These are phyloP conservation scores for Corchorus capsularis DNA, from an alignment of 345 rosid genomes.

Conservation along the genomic window DNA sequence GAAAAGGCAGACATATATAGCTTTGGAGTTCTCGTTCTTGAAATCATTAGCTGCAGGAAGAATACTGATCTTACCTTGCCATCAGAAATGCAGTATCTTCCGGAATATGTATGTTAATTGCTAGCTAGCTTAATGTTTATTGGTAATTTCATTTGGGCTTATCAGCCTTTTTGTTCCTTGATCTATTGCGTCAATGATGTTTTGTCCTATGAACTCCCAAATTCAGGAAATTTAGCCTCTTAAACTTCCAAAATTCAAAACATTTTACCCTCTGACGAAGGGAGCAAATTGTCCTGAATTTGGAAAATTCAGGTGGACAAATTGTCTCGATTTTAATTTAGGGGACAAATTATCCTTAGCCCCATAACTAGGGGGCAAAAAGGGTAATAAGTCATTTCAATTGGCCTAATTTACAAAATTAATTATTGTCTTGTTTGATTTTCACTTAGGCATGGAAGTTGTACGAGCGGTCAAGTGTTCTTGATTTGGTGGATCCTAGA, in stretches of 20 bases:
- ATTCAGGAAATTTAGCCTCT: no score
- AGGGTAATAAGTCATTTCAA: no score
- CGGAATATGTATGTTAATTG: conserved; percentile 55
- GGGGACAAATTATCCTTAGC: no score
- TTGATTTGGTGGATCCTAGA: conserved; percentile 53
- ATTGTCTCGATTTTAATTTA: no score
- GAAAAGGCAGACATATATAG: conserved; percentile 77
- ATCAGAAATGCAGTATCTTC: conserved; percentile 70
- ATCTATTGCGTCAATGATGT: no score
- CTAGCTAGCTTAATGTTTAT: neutral
- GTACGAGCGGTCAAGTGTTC: conserved; percentile 37
- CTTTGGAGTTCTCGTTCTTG: conserved; percentile 66
- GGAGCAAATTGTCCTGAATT: no score
- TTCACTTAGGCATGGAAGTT: conserved; percentile 60
- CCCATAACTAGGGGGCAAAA: no score
- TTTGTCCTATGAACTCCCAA: neutral
- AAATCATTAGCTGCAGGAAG: conserved; percentile 63
- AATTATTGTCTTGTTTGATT: neutral
- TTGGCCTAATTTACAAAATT: neutral
- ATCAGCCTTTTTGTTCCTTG: no score
- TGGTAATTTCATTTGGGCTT: no score
- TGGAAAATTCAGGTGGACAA: no score
- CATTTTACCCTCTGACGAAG: no score
- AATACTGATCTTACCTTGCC: conserved; percentile 60
- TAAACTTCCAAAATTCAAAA: no score